A percentile compares a stretch with the other conserved stretches of the same genome.
These are phyloP conservation scores for Coemansia sp. DNA, from an alignment of 192 early-diverging fungal genomes.

Conservation along the genomic window DNA sequence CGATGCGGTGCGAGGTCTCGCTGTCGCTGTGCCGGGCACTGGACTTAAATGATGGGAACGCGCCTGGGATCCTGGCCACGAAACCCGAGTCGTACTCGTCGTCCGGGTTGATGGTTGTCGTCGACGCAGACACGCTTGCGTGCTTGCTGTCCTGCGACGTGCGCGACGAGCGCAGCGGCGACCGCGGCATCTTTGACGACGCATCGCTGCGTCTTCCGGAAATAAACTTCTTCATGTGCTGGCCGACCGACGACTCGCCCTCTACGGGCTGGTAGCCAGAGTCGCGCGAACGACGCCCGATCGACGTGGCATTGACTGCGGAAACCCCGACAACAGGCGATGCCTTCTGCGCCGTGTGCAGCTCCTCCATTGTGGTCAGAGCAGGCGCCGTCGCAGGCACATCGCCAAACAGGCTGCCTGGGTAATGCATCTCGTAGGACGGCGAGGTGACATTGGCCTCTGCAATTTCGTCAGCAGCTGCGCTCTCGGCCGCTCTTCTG, in stretches of 20 bases:
- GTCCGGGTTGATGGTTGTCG: constrained; percentile 22
- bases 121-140: constrained; percentile 30
- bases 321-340: constrained; percentile 49
- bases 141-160: constrained; percentile 40
- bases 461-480: background rate
- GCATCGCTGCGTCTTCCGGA: constrained; percentile 35
- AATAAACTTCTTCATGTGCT: constrained; percentile 53
- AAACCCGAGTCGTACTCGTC: constrained; percentile 21
- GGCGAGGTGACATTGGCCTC: constrained; percentile 28
- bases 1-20: constrained; percentile 10
- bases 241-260: constrained; percentile 31
- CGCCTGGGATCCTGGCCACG: constrained; percentile 37
- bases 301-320: constrained; percentile 40
- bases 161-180: constrained; percentile 39
- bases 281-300: constrained; percentile 40
- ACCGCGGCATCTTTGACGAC: constrained; percentile 17
- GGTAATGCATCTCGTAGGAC: constrained; percentile 55
- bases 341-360: constrained; percentile 52
- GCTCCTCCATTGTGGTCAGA: constrained; percentile 46
- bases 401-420: constrained; percentile 50
- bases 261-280: constrained; percentile 30
- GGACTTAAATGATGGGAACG: constrained; percentile 30
- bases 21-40: constrained; percentile 24
- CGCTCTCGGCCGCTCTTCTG: background rate
- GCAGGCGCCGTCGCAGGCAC: constrained; percentile 34